Base-by-base conservation (phyloP, 306 rosid genomes). In the Medicago lupulina region DNA sequence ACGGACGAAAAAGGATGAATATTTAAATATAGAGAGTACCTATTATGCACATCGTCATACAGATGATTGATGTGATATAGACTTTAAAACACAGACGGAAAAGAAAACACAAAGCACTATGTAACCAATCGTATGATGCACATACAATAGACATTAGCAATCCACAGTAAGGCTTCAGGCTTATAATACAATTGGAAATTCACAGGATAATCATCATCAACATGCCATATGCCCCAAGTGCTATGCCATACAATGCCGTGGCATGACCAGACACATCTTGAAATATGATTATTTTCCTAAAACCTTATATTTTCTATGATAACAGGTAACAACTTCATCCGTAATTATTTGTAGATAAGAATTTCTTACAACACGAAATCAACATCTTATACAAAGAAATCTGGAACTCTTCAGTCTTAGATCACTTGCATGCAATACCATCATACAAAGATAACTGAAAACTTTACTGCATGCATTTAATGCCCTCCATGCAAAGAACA, bases 1-100 rank as follows among this genome's bases (percentile, higher is more conserved):
- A 70, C 43, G 38, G 16, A 43, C 69, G 41, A 55, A 54, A 70
- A 70, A 15, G 40, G 34, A 61, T 23, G 31, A 3, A 65, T 14
- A 50, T 55, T 36, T 38, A 28, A 59, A 66, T 41, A 72, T 28
- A 40, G 44, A 40, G 43, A 39, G 43, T 6, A 39, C 9, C 8
- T 39, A 5, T 6, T 46, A 47, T n/a, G 16, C 5, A 49, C 8
- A n/a, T 17, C n/a, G 9, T 15, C 7, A 43, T 11, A 63, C 50
- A 64, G 57, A 81, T 81, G 53, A 34, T 65, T 9, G 28, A 23
- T 36, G 59, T 49, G 51, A 76, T 53, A 81, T 44, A 76, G 50
- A 62, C 72, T 65, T 64, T 55, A 39, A 8, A 43, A 44, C 44
- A 13, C 43, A 62, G 15, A 55, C n/a, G 54, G 50, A 63, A 68